Conservation (phyloP, 306 rosid genomes). For the Sindora glabra region DNA sequence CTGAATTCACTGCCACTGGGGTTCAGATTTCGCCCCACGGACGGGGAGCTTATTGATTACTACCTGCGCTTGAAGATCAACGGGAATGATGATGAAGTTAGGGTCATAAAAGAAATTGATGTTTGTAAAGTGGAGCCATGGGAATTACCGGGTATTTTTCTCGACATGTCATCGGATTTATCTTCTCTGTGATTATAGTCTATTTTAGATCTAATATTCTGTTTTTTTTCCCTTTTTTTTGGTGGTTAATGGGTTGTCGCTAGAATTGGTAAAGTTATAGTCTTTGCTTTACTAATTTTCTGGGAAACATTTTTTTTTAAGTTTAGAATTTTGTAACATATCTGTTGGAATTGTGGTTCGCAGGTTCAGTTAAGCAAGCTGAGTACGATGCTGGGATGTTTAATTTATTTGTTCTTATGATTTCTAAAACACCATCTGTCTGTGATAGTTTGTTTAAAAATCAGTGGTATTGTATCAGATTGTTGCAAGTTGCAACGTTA, state of each 20-base stretch:
- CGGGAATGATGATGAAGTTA: slow-evolving; percentile 54
- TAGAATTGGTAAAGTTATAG: background rate
- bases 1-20: slow-evolving; percentile 66
- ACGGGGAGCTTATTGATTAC: slow-evolving; percentile 71
- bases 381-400: too few species aligned
- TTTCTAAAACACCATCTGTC: too few species aligned
- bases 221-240: too few species aligned
- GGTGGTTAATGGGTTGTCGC: background rate
- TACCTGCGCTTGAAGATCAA: slow-evolving; percentile 77
- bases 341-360: background rate
- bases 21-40: slow-evolving; percentile 83
- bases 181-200: background rate
- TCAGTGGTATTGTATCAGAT: too few species aligned
- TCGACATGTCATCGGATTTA: background rate
- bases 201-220: background rate
- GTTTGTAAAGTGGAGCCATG: slow-evolving; percentile 95
- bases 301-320: background rate
- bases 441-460: too few species aligned
- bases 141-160: slow-evolving; percentile 81
- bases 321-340: background rate
- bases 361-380: too few species aligned
- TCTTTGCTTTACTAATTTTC: background rate
- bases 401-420: too few species aligned
- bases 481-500: too few species aligned
- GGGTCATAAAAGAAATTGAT: slow-evolving; percentile 86